phyloP scores from a whole-genome alignment of 768 basidiomycete species.

The Phylloporus rhodoxanthus region DNA sequence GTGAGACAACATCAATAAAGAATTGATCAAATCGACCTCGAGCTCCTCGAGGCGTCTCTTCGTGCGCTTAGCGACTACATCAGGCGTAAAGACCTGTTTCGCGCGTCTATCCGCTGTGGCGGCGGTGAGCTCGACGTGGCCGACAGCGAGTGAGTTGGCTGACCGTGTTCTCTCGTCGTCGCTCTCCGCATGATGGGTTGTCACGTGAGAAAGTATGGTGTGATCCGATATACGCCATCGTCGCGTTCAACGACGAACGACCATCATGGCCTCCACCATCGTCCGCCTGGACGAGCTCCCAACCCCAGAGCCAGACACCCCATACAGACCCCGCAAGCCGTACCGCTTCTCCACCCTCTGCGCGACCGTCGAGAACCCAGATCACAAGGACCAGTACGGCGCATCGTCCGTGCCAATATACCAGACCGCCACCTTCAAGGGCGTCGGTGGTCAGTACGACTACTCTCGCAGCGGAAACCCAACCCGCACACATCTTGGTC shows the following conservation, averaged over 20 bases:
- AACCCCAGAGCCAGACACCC: conserved; percentile 79
- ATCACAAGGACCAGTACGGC: conserved; percentile 92
- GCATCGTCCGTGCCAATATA: conserved; percentile 95
- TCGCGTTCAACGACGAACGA: conserved; percentile 4
- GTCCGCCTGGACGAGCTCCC: conserved; percentile 49
- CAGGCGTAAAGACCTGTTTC: conserved; percentile 45
- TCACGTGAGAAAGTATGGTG: conserved; percentile 21
- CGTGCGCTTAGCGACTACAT: conserved; percentile 69
- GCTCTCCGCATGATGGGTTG: conserved; percentile 14
- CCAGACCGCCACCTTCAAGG: conserved; percentile 98
- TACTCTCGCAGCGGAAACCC: conserved; percentile 96
- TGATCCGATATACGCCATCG: conserved; percentile 2
- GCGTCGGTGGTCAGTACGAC: conserved; percentile 82
- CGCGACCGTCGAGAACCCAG: conserved; percentile 87
- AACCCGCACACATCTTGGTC: conserved; percentile 90
- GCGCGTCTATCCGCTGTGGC: conserved; percentile 42
- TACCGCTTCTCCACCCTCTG: conserved; percentile 89
- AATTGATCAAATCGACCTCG: conserved; percentile 43
- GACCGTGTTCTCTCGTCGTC: conserved; percentile 30
- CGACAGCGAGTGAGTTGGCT: conserved; percentile 11
- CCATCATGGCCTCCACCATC: neutral
- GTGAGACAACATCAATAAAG: neutral
- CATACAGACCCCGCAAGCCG: conserved; percentile 58
- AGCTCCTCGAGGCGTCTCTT: conserved; percentile 79
- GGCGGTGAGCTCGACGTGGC: conserved; percentile 7